These are phyloP conservation scores for Staphylotrichum tortipilum DNA, from an alignment of 495 filamentous ascomycete genomes.

Conservation along the genomic window DNA sequence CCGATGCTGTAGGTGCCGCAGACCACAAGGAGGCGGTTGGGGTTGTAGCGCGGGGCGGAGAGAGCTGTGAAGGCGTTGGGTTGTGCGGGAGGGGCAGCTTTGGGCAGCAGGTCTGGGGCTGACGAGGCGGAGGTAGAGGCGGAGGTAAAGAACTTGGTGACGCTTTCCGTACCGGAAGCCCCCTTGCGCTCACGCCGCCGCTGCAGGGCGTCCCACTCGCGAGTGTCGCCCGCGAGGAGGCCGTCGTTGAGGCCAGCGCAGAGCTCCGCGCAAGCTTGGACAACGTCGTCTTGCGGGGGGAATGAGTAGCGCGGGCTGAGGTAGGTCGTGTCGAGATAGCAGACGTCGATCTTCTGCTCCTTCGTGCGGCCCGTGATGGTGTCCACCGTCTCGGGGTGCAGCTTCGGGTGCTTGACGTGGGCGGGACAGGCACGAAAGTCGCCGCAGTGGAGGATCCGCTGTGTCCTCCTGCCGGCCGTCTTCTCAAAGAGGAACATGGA, in stretches of 20 bases:
- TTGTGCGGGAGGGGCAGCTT: not conserved
- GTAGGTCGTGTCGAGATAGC: slow-evolving; percentile 97
- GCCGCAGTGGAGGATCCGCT: slow-evolving; percentile 86
- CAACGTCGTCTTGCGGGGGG: slow-evolving; percentile 77
- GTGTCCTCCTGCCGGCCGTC: slow-evolving; percentile 47
- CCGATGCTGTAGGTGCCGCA: slow-evolving; percentile 97
- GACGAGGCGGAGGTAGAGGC: slow-evolving; percentile 1
- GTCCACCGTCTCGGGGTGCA: slow-evolving; percentile 66
- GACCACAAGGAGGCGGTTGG: slow-evolving; percentile 67
- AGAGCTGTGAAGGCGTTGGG: slow-evolving; percentile 23
- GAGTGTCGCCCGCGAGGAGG: slow-evolving; percentile 22
- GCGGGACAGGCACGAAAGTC: slow-evolving; percentile 86
- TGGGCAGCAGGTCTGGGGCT: no score
- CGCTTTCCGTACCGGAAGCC: slow-evolving; percentile 16
- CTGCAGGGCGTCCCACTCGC: slow-evolving; percentile 23
- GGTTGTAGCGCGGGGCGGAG: slow-evolving; percentile 2
- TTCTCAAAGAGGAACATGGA: slow-evolving; percentile 93
- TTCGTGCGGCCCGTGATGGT: slow-evolving; percentile 55
- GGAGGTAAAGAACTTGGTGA: slow-evolving; percentile 37
- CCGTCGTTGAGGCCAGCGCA: slow-evolving; percentile 52
- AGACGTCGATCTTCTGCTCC: slow-evolving; percentile 84
- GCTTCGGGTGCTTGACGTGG: slow-evolving; percentile 76
- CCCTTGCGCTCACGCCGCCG: slow-evolving; percentile 16
- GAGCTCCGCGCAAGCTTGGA: slow-evolving; percentile 80
- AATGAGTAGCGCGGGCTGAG: slow-evolving; percentile 94